Base-by-base conservation (phyloP, 2,329 filamentous ascomycete species). In the Alternaria atra region DNA sequence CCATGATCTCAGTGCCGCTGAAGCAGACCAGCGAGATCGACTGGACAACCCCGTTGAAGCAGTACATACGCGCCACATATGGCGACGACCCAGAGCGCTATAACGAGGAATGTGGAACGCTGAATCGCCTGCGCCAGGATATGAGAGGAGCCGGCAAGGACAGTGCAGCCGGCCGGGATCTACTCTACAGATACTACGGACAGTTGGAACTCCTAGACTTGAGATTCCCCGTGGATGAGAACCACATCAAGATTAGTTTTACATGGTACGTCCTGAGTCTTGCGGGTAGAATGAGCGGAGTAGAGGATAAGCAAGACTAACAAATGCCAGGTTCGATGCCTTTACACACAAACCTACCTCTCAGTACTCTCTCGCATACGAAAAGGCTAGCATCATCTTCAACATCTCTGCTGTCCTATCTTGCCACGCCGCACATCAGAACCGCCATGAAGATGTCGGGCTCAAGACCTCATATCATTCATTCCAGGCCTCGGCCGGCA, bases 321-420 rank as follows among this genome's bases (percentile, higher is more conserved):
- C 65, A 44, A 5, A 27, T 6, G n/a, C 4, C 74, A 97, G 93
- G 93, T 98, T 96, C 81, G 95, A 99, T 80, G 95, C 96, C n/a
- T 99, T 99, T 78, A 99, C 95, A 44, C 94, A 97, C 79, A 97
- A 98, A 76, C 87, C 93, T n/a, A 99, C 95, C 5, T 90, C 94
- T 4, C 95, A 99, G 79, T 97, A 96, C 82, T 97, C 94, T 7
- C 86, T 99, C 48, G 95, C 95, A 48, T 99, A 96, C 78, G 95
- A 99, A 80, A 99, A 99, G 78, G 95, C 95, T 13, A 98, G 94
- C 72, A 97, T 99, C 76, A 97, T 99, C 73, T 99, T 99, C 86
- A 99, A 99, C 80, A 99, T 99, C 69, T 97, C 94, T 37, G 94
- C 95, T 69, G 94, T 98, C 27, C 86, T 99, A 20, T 98, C 94